A percentile compares a stretch with the other conserved stretches of the same genome.
Evolutionary conservation across 1,284 basidiomycete species (phyloP).

Genomic region (Rhizoctonia solani): DNA sequence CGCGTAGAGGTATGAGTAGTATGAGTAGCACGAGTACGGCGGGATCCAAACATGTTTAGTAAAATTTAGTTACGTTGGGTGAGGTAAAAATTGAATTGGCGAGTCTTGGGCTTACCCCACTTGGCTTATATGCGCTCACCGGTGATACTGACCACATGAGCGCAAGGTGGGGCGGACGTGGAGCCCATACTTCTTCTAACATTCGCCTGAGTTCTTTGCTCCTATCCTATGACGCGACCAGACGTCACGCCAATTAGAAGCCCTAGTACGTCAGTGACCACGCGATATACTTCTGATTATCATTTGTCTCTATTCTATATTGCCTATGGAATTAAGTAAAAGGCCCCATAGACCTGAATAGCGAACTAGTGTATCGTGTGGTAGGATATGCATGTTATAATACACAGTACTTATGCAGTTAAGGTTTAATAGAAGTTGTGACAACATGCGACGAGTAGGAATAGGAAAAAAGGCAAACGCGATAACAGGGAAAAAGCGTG

Average conservation of each 20-base stretch:
- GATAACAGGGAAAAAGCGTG: background rate
- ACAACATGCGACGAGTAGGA: constrained; percentile 2
- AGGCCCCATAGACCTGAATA: too few relatives aligned
- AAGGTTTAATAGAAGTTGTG: background rate
- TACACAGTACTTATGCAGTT: constrained; percentile 33
- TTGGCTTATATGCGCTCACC: constrained; percentile 19
- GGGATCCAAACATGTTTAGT: constrained; percentile 32
- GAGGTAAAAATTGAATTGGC: background rate
- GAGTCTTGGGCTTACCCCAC: background rate
- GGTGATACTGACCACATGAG: too few relatives aligned
- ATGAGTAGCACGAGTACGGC: constrained; percentile 27
- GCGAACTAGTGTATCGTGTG: background rate
- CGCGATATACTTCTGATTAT: too few relatives aligned
- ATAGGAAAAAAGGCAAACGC: background rate
- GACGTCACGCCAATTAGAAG: background rate
- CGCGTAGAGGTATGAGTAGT: constrained; percentile 39
- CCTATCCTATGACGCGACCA: background rate
- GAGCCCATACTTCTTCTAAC: too few relatives aligned
- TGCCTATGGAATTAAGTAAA: too few relatives aligned
- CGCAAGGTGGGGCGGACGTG: too few relatives aligned
- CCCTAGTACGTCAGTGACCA: too few relatives aligned
- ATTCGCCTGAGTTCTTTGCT: too few relatives aligned
- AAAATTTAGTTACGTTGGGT: background rate
- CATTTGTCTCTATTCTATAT: too few relatives aligned
- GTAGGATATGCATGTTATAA: constrained; percentile 29